Percentiles rank a stretch among this genome's conserved stretches.
These are phyloP conservation scores for Dryas integrifolia DNA, from an alignment of 331 rosid species.

Conservation along the genomic window DNA sequence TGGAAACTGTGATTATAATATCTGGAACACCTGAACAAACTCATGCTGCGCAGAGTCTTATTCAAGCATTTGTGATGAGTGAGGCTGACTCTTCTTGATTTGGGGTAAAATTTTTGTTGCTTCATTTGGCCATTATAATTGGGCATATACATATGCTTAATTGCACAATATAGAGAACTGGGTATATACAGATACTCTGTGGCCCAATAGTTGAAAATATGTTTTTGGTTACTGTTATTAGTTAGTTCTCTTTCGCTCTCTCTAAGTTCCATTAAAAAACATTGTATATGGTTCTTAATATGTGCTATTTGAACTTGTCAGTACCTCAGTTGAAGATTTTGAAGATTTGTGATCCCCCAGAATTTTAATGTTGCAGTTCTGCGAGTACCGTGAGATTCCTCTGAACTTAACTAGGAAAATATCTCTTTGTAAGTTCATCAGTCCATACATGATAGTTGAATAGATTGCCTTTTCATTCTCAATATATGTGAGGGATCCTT, in stretches of 20 bases:
- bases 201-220: not conserved
- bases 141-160: constrained; percentile 7
- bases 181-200: not conserved
- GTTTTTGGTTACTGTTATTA: not conserved
- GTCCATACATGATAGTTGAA: not conserved
- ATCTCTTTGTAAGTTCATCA: not conserved
- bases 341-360: not conserved
- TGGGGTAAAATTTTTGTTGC: constrained; percentile 41
- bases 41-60: constrained; percentile 96
- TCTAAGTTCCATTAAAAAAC: constrained; percentile 23
- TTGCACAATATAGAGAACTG: not conserved
- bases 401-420: constrained; percentile 18
- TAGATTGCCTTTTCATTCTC: not conserved
- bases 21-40: constrained; percentile 98
- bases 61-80: constrained; percentile 93
- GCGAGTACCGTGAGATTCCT: constrained; percentile 19
- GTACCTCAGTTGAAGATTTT: not conserved
- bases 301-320: too few relatives aligned
- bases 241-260: not conserved
- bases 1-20: constrained; percentile 78
- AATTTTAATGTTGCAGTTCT: constrained; percentile 17
- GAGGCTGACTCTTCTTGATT: constrained; percentile 72
- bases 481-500: not conserved
- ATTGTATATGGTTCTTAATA: constrained; percentile 22
- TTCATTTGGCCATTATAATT: constrained; percentile 24